Percentiles rank a stretch among this genome's conserved stretches.
Conservation (phyloP, 2,329 filamentous ascomycete species). For the Colletotrichum echinochloae region DNA sequence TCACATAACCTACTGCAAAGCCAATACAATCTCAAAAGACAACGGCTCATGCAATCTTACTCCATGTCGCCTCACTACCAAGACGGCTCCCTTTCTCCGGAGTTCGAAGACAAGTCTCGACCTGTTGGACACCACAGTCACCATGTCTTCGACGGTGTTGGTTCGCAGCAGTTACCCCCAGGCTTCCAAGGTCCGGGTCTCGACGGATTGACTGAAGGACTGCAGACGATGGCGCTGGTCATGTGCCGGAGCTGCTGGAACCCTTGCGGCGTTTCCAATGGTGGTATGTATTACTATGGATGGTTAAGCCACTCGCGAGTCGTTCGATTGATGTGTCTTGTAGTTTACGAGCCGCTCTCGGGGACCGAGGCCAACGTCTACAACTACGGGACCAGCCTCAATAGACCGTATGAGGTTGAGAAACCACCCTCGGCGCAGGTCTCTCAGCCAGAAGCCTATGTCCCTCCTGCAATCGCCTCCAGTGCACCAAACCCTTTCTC, state of each 20-base stretch:
- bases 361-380: constrained; percentile 40
- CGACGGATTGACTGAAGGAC: constrained; percentile 40
- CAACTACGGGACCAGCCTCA: constrained; percentile 47
- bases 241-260: constrained; percentile 51
- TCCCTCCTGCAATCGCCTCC: constrained; percentile 45
- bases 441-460: constrained; percentile 32
- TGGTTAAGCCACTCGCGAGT: background rate
- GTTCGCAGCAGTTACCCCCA: constrained; percentile 33
- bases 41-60: constrained; percentile 46
- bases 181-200: constrained; percentile 38
- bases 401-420: constrained; percentile 49
- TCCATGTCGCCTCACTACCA: constrained; percentile 49
- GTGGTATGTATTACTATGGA: constrained; percentile 47
- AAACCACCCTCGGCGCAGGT: constrained; percentile 43
- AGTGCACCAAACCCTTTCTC: constrained; percentile 46
- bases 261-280: constrained; percentile 43
- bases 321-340: constrained; percentile 2
- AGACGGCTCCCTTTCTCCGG: constrained; percentile 45
- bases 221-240: constrained; percentile 46
- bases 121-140: constrained; percentile 43
- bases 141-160: constrained; percentile 40
- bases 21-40: constrained; percentile 48
- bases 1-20: constrained; percentile 21
- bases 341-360: constrained; percentile 52
- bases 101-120: constrained; percentile 49